Evolutionary conservation across 140 eudicot species (phyloP), one percentile per base, ranked within the genome.

Genomic region (Bidens hawaiensis): DNA sequence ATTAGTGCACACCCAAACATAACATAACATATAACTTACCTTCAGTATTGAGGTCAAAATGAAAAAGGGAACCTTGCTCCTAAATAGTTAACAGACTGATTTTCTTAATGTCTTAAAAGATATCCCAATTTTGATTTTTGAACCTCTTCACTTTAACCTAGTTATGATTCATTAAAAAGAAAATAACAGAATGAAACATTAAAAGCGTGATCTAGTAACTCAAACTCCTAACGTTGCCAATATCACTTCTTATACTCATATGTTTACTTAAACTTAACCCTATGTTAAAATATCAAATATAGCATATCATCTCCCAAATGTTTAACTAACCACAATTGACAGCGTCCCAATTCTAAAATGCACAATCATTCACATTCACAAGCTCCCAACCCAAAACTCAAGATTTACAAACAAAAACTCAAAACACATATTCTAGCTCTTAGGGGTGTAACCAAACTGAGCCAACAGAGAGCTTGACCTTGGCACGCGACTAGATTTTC

Each of bases 281-380:
- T 7, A 14, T 16, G n/a, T 43, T 31, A 62, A 11, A 62, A 26
- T 15, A 2, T 2, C 4, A 26, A 43, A 42, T 26, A 16, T 15
- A 6, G 2, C 56, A 42, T 26, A 28, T 46, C 45, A 64, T 64
- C 47, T 3, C 13, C 69, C 38, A 64, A 43, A 6, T 64, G 36
- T 27, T 64, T 64, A 0, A 28, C 16, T 6, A 28, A 30, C 59
- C 33, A 27, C 14, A 24, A 5, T 17, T 24, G 2, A 49, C 3
- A 5, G 30, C 22, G 7, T 49, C 56, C 4, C 30, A 49, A 26
- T 47, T 47, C 5, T 8, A 47, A 47, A 18, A 43, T 43, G 5
- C 14, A 47, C 54, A 5, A 1, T 47, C 54, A 0, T 47, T 47
- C 19, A 22, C 54, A 0, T 47, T 47, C 19, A 22, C 16, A 50